phyloP scores from a whole-genome alignment of 169 alveolate genomes.

The Eimeria mitis region DNA sequence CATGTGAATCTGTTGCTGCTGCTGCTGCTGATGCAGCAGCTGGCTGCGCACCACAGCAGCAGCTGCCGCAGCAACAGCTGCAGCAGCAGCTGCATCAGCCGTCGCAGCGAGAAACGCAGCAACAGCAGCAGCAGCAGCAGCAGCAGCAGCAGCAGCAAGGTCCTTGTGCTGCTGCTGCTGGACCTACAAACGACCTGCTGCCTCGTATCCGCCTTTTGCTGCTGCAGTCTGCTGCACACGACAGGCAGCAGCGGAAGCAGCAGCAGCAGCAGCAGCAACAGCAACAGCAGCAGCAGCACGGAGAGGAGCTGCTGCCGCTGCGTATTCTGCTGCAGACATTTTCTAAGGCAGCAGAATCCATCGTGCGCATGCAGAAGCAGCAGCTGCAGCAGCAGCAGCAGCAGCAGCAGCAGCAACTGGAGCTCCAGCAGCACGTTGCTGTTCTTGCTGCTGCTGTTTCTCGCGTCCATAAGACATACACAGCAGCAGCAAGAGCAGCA shows the following conservation, averaged over 20 bases:
- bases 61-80: background rate
- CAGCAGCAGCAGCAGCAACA: conserved; percentile 24
- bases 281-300: conserved; percentile 17
- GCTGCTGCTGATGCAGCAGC: conserved; percentile 8
- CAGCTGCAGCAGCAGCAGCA: conserved; percentile 46
- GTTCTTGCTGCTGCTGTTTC: conserved; percentile 11
- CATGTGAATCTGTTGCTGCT: conserved; percentile 4
- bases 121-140: conserved; percentile 56
- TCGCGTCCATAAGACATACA: conserved; percentile 16
- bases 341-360: conserved; percentile 3
- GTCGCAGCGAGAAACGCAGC: background rate
- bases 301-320: conserved; percentile 44
- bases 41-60: background rate
- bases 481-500: conserved; percentile 73
- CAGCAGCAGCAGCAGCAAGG: conserved; percentile 26
- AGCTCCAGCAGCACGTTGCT: background rate
- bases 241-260: conserved; percentile 32
- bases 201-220: conserved; percentile 58
- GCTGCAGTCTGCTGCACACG: conserved; percentile 56
- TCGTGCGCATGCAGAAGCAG: conserved; percentile 7
- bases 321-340: conserved; percentile 46
- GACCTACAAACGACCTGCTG: conserved; percentile 18
- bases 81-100: conserved; percentile 23
- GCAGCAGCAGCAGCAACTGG: conserved; percentile 5
- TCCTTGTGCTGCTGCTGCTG: conserved; percentile 2